Percentiles rank a stretch among this genome's conserved stretches.
These are phyloP conservation scores for Mycena filopes DNA, from an alignment of 768 basidiomycete genomes.

Conservation along the genomic window DNA sequence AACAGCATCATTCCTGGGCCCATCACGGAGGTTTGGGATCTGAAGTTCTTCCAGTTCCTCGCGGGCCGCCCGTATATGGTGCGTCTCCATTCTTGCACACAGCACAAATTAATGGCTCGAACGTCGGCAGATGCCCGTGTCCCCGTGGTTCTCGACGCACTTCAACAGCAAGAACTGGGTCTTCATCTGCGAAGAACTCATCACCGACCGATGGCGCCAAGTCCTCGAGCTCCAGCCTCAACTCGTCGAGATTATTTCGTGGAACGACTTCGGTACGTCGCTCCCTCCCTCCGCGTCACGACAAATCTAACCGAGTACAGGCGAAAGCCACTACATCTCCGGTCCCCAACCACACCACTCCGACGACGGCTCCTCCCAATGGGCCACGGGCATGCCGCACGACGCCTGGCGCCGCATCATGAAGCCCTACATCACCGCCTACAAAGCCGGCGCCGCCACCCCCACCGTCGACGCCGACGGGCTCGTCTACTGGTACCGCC, in stretches of 20 bases:
- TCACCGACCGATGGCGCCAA: conserved; percentile 72
- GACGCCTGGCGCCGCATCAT: conserved; percentile 34
- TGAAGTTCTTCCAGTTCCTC: conserved; percentile 1
- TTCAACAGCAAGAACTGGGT: conserved; percentile 77
- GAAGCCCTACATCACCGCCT: conserved; percentile 34
- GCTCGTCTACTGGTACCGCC: conserved; percentile 37
- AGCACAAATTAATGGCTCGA: too few relatives aligned
- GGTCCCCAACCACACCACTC: conserved; percentile 34
- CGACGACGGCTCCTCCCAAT: conserved; percentile 33
- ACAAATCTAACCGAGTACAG: too few relatives aligned
- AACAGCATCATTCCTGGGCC: conserved; percentile 26
- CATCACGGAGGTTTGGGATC: conserved; percentile 18
- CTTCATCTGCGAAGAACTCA: conserved; percentile 69
- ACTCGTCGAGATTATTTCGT: conserved; percentile 70
- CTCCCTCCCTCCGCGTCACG: too few relatives aligned
- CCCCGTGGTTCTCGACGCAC: conserved; percentile 83
- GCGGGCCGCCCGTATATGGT: conserved; percentile 50
- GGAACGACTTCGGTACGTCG: conserved; percentile 87
- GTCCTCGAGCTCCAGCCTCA: conserved; percentile 55
- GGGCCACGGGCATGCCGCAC: conserved; percentile 34
- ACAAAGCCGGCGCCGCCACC: conserved; percentile 30
- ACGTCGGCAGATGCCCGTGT: conserved; percentile 66
- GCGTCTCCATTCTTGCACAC: too few relatives aligned
- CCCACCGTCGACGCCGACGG: conserved; percentile 29
- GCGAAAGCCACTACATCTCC: conserved; percentile 53